Evolutionary conservation across 2,329 filamentous ascomycete genomes (phyloP), one percentile per base, ranked within the genome.

Genomic region (Capronia americana): DNA sequence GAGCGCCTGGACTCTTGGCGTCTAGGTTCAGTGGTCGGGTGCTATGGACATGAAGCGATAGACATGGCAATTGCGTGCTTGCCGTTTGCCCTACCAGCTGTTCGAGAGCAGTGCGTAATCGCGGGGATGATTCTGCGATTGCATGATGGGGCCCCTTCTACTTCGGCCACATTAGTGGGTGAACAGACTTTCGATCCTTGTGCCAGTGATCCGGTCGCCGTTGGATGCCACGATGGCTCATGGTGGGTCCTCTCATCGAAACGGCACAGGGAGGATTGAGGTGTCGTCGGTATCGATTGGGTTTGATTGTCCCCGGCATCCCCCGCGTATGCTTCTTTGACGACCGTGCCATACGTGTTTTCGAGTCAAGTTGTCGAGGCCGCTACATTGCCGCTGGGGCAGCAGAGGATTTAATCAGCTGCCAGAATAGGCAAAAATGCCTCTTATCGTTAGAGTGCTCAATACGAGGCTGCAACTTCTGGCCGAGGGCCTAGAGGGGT

Each of bases 401-500:
- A 28, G 48, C 24, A 46, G 46, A 53, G 24, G n/a, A 61, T 44
- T 51, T 54, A 30, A 23, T 28, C 14, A 38, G 34, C 46, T 20
- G 58, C 8, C 30, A 38, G n/a, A 17, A 8, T 14, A 53, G 30
- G 46, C 20, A 17, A 38, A 54, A 28, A 38, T 26, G 48, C 30
- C 23, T 53, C 30, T n/a, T 41, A 30, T 41, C 23, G 32, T 51
- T 24, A 41, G 41, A 14, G 41, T 23, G 14, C 58, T 38, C 26
- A 30, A 41, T 51, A 53, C 58, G 58, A 61, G 58, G 50, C 46
- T 59, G 57, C 41, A 50, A 32, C 20, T 23, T 53, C 48, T 38
- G 46, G 30, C 48, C 20, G 4, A 48, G 46, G 46, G 30, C 48
- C 20, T 8, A 48, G 46, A 30, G 17, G 8, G 20, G 48, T 20